phyloP scores from a whole-genome alignment of 345 rosid species.

The Gossypium herbaceum region DNA sequence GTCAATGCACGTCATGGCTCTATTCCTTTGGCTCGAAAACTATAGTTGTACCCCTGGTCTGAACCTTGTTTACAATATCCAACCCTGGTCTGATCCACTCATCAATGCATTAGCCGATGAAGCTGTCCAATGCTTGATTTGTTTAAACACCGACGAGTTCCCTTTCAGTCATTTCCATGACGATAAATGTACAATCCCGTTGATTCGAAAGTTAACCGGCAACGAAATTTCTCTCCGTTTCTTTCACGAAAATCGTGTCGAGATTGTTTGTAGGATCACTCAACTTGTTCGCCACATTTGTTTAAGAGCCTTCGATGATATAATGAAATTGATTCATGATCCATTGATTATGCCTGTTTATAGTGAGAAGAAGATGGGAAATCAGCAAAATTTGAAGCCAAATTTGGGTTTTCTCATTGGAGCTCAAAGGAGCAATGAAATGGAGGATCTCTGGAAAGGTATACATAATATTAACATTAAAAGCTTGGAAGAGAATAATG shows the following conservation, averaged over 20 bases:
- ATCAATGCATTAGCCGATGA: neutral
- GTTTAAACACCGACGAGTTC: neutral
- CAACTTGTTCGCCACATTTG: neutral
- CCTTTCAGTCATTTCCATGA: neutral
- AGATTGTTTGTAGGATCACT: neutral
- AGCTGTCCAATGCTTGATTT: neutral
- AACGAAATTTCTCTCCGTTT: neutral
- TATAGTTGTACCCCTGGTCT: too few species aligned
- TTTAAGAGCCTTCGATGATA: neutral
- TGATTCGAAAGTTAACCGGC: neutral
- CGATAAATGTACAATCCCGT: neutral
- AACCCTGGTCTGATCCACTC: neutral
- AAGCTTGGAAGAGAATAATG: neutral
- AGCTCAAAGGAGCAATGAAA: neutral
- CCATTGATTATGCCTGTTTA: neutral
- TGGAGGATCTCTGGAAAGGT: neutral
- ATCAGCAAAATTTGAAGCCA: neutral
- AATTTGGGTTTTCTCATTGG: too few species aligned
- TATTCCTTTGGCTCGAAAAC: conserved; percentile 8
- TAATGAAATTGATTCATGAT: neutral
- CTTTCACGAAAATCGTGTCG: neutral
- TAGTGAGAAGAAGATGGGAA: neutral
- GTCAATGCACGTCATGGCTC: conserved; percentile 9
- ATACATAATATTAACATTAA: neutral
- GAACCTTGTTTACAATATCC: neutral